A percentile compares a stretch with the other conserved stretches of the same genome.
Conservation (phyloP, 345 rosid genomes). For the Populus alba region DNA sequence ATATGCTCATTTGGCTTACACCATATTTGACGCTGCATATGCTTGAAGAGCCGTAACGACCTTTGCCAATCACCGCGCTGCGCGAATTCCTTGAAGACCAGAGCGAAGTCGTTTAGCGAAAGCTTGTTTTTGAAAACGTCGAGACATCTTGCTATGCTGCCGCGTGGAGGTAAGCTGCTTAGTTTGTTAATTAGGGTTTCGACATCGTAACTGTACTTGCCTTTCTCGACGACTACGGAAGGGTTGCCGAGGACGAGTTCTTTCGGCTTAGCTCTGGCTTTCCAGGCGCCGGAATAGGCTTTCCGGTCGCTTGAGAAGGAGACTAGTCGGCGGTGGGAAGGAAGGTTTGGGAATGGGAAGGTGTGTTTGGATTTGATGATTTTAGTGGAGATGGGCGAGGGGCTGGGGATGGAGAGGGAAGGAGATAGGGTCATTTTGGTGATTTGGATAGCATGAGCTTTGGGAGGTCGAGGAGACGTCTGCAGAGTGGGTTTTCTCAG, state of each 20-base stretch:
- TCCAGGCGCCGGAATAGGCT: constrained; percentile 20
- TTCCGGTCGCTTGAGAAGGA: constrained; percentile 32
- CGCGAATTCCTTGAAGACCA: constrained; percentile 91
- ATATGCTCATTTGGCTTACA: constrained; percentile 97
- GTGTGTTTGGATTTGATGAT: constrained; percentile 33
- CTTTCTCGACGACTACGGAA: constrained; percentile 74
- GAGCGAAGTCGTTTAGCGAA: constrained; percentile 78
- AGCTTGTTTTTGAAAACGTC: constrained; percentile 89
- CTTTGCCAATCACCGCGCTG: constrained; percentile 96
- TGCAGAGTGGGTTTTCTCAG: background rate
- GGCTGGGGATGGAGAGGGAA: constrained; percentile 20
- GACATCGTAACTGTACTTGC: constrained; percentile 91
- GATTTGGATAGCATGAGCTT: constrained; percentile 29
- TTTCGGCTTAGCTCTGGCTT: constrained; percentile 49
- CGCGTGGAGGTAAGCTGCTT: constrained; percentile 97
- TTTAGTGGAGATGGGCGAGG: constrained; percentile 6
- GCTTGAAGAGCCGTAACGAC: constrained; percentile 85
- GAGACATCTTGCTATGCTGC: constrained; percentile 86
- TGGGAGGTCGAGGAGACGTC: background rate
- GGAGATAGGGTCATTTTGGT: constrained; percentile 36
- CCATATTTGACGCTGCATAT: constrained; percentile 97
- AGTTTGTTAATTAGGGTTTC: constrained; percentile 93
- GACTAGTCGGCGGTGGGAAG: constrained; percentile 21
- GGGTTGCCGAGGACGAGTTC: constrained; percentile 76
- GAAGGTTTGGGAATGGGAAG: constrained; percentile 31